Conservation (phyloP, 1,284 basidiomycete genomes). For the Cutaneotrichosporon sp. region DNA sequence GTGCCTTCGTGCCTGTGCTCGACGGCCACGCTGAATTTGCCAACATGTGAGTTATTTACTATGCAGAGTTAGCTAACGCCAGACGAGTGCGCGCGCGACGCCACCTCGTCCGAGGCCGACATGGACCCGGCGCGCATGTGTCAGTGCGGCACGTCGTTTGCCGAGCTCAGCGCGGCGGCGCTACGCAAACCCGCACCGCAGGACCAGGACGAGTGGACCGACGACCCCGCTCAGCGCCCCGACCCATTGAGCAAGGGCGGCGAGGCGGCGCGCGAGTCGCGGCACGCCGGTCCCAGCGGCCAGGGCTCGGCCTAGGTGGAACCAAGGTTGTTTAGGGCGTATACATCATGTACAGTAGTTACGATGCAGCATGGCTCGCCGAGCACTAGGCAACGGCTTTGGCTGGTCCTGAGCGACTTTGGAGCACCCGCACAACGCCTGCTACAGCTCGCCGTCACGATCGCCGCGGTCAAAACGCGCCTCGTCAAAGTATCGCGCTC, state of each 20-base stretch:
- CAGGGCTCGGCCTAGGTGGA: too few relatives aligned
- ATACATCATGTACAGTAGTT: background rate
- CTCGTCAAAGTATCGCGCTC: constrained; percentile 78
- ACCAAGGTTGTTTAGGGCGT: too few relatives aligned
- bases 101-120: constrained; percentile 17
- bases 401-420: too few relatives aligned
- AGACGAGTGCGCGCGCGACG: constrained; percentile 17
- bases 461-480: constrained; percentile 50
- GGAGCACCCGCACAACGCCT: too few relatives aligned
- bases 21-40: constrained; percentile 31
- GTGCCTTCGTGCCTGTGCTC: constrained; percentile 42
- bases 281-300: too few relatives aligned
- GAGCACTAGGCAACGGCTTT: too few relatives aligned
- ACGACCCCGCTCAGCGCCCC: background rate
- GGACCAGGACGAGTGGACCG: constrained; percentile 9
- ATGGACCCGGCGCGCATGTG: constrained; percentile 24
- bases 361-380: background rate
- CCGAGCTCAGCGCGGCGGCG: constrained; percentile 33
- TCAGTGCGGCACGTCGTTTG: constrained; percentile 34
- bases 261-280: background rate
- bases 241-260: background rate
- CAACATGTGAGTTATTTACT: constrained; percentile 29
- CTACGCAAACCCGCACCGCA: constrained; percentile 9
- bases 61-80: background rate
- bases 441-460: constrained; percentile 32